Percentiles rank a stretch among this genome's conserved stretches.
Evolutionary conservation across 1,284 basidiomycete genomes (phyloP).

Genomic region (Meira nashicola): DNA sequence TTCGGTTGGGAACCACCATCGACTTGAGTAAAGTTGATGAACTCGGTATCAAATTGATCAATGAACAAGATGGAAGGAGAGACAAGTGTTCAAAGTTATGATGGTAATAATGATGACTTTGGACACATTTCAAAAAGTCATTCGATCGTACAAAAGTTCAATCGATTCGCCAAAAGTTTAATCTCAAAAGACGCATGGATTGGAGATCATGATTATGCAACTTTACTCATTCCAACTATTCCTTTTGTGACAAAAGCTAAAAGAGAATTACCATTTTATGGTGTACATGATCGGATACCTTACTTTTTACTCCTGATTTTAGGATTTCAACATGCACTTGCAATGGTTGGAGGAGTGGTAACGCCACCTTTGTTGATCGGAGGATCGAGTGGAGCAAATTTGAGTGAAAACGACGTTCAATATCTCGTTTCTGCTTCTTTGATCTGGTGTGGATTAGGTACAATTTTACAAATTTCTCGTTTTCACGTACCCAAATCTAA

Average conservation of each 20-base stretch:
- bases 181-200: slow-evolving; percentile 21
- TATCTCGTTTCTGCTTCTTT: slow-evolving; percentile 24
- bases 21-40: too few species aligned
- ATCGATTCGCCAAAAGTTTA: slow-evolving; percentile 13
- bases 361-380: slow-evolving; percentile 22
- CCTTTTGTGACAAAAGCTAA: slow-evolving; percentile 15
- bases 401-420: slow-evolving; percentile 15
- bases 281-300: slow-evolving; percentile 16
- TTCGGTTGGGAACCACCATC: too few species aligned
- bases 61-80: slow-evolving; percentile 16
- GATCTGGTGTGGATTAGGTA: slow-evolving; percentile 24
- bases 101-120: slow-evolving; percentile 14
- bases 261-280: slow-evolving; percentile 18
- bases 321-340: slow-evolving; percentile 17
- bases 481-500: slow-evolving; percentile 18
- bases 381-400: slow-evolving; percentile 14
- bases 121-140: slow-evolving; percentile 15
- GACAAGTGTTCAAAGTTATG: slow-evolving; percentile 10
- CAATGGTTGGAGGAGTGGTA: slow-evolving; percentile 22
- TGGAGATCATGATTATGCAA: slow-evolving; percentile 21
- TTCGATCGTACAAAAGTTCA: slow-evolving; percentile 15
- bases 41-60: too few species aligned
- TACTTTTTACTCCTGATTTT: slow-evolving; percentile 16
- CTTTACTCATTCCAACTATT: slow-evolving; percentile 20
- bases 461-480: slow-evolving; percentile 19